A percentile compares a stretch with the other conserved stretches of the same genome.
Evolutionary conservation across 371 early-diverging fungal species (phyloP).

Genomic region (Mucor lusitanicus): DNA sequence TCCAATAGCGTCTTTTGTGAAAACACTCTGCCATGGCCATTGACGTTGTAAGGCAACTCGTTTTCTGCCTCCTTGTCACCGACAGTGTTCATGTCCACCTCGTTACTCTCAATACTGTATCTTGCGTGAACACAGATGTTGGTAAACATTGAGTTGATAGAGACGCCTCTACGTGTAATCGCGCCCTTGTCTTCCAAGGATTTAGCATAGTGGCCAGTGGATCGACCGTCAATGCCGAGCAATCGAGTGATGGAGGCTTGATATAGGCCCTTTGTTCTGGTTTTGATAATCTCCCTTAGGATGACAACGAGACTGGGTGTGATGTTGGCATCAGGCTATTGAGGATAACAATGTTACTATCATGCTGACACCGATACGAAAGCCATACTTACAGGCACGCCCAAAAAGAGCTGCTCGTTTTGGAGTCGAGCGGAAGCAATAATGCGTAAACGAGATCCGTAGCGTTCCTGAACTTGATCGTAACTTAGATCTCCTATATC

Average conservation of each 20-base stretch:
- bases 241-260: conserved; percentile 35
- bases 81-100: conserved; percentile 3
- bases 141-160: conserved; percentile 23
- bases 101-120: conserved; percentile 3
- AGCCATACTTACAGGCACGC: conserved; percentile 33
- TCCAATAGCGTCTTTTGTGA: conserved; percentile 6
- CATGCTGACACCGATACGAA: not conserved
- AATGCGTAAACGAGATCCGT: conserved; percentile 24
- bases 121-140: conserved; percentile 39
- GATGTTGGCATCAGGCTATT: conserved; percentile 27
- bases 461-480: conserved; percentile 23
- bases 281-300: conserved; percentile 24
- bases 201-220: conserved; percentile 47
- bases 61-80: not conserved
- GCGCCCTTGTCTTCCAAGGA: conserved; percentile 36
- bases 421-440: conserved; percentile 29
- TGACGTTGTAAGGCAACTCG: conserved; percentile 30
- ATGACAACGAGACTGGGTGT: conserved; percentile 26
- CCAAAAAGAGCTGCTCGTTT: conserved; percentile 31
- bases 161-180: conserved; percentile 31
- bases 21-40: conserved; percentile 24
- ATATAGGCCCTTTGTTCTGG: conserved; percentile 28
- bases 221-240: conserved; percentile 32
- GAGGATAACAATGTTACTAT: not conserved
- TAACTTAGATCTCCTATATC: conserved; percentile 19